A percentile compares a stretch with the other conserved stretches of the same genome.
Conservation (phyloP, 371 early-diverging fungal genomes). For the Lichtheimia ornata region DNA sequence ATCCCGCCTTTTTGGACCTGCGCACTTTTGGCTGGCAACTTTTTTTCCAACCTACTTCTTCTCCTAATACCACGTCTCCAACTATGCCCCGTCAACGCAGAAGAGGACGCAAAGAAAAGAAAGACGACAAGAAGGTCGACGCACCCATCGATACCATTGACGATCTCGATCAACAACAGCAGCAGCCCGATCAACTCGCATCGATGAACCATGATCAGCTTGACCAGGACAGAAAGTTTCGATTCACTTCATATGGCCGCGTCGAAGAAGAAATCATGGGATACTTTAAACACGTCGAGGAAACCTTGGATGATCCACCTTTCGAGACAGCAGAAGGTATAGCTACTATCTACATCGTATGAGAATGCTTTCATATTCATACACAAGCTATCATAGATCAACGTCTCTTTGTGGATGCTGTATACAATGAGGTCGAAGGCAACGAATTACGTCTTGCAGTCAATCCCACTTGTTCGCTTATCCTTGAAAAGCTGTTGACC, state of each 20-base stretch:
- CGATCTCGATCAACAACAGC: not conserved
- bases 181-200: not conserved
- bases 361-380: not conserved
- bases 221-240: not conserved
- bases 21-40: not conserved
- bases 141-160: not conserved
- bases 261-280: conserved; percentile 67
- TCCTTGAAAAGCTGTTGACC: conserved; percentile 78
- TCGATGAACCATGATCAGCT: not conserved
- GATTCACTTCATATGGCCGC: conserved; percentile 49
- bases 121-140: conserved; percentile 1
- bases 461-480: conserved; percentile 77
- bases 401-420: conserved; percentile 73
- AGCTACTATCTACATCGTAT: not conserved
- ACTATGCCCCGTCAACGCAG: conserved; percentile 9
- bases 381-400: conserved; percentile 49
- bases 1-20: no score
- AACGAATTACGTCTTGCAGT: conserved; percentile 75
- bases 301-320: conserved; percentile 66
- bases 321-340: conserved; percentile 76
- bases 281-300: conserved; percentile 78
- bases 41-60: conserved; percentile 5
- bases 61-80: not conserved
- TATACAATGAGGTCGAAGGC: conserved; percentile 76
- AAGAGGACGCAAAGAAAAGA: conserved; percentile 12